Base-by-base conservation (phyloP, 2,329 filamentous ascomycete genomes). In the Cryphonectria parasitica region DNA sequence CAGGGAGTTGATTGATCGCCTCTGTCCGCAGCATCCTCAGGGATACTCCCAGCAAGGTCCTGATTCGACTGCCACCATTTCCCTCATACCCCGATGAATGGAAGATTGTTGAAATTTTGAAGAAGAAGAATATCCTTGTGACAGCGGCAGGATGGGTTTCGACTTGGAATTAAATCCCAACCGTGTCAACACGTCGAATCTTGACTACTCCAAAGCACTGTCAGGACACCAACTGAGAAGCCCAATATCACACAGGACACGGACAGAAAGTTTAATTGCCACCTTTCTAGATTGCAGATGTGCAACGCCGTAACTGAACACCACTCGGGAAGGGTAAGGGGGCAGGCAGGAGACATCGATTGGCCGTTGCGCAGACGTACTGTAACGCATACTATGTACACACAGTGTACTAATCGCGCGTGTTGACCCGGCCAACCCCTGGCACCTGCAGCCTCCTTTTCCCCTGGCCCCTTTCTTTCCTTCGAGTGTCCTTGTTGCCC, bases 381-480 rank as follows among this genome's bases (percentile, higher is more conserved):
- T 62, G 56, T 39, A 17, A 22, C 7, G n/a, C 31, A 11, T 19
- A 36, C 31, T 39, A 31, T 28, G 36, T 19, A 43, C 34, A 54
- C 25, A 67, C 65, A 62, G 58, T 68, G 66, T 34, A 45, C 11
- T 7, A 31, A 22, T 22, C n/a, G 19, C 7, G 66, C 54, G 36
- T 17, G n/a, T 34, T 41, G 19, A 25, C 28, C 22, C 56, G 31
- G 58, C 25, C 66, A n/a, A 58, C 69, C 71, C 71, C 71, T 72
- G 71, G 71, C 71, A 72, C 63, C 66, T 71, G 71, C 71, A 72
- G 71, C 66, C 71, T 72, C 71, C 71, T 72, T 71, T 72, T 72
- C 71, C 71, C 71, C 71, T 70, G 68, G 70, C 68, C 66, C 67
- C 66, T 69, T 72, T 71, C 69, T 65, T 63, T 67, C 69, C 43